phyloP scores from a whole-genome alignment of 805 yeast genomes.

The Ogataea glucozyma region DNA sequence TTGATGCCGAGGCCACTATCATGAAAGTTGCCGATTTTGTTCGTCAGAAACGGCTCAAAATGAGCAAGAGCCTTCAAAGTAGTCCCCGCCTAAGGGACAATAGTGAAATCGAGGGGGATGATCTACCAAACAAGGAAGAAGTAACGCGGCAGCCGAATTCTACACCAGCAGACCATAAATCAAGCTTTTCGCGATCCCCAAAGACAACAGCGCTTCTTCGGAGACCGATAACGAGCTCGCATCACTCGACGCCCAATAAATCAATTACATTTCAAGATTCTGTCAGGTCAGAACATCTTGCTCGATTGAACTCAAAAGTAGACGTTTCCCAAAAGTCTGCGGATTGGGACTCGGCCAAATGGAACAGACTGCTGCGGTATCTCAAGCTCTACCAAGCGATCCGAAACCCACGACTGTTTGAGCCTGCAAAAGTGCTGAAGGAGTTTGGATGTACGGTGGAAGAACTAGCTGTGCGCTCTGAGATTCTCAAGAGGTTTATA shows the following conservation, averaged over 20 bases:
- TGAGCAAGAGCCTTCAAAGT: conserved; percentile 1
- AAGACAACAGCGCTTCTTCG: conserved; percentile 1
- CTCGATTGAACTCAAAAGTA: background rate
- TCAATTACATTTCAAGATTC: too few relatives aligned
- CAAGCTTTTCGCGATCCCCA: background rate
- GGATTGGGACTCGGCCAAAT: conserved; percentile 27
- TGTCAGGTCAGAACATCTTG: background rate
- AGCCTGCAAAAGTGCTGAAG: conserved; percentile 12
- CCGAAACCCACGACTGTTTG: conserved; percentile 15
- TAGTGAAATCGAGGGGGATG: too few relatives aligned
- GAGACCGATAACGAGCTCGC: too few relatives aligned
- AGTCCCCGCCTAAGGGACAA: conserved; percentile 4
- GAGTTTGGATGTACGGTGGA: conserved; percentile 28
- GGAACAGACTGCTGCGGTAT: conserved; percentile 27
- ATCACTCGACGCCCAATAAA: too few relatives aligned
- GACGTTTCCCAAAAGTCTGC: background rate
- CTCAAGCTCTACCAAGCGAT: conserved; percentile 25
- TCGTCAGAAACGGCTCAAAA: conserved; percentile 16
- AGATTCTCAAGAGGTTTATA: conserved; percentile 21
- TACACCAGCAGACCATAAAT: background rate
- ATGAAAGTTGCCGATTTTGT: conserved; percentile 27
- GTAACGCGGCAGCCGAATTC: background rate
- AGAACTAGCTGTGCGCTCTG: conserved; percentile 25
- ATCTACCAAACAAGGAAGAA: conserved; percentile 1
- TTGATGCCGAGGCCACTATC: conserved; percentile 29